These are phyloP conservation scores for Cyathus pygmaeus DNA, from an alignment of 1,284 basidiomycete species.

Conservation along the genomic window DNA sequence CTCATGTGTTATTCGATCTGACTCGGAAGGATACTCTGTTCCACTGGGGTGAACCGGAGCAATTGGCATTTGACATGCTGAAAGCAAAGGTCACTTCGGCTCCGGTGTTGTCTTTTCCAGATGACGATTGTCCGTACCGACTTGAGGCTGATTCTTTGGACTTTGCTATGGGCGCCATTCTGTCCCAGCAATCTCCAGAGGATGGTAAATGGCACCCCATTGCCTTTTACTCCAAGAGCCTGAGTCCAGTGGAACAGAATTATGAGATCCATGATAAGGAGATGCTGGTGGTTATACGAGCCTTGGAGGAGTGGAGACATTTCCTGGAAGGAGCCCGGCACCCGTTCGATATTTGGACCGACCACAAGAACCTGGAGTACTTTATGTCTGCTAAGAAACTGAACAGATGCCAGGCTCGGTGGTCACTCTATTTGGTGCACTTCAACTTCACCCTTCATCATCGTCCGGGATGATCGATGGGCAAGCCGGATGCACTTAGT, in stretches of 20 bases:
- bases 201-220: conserved; percentile 10
- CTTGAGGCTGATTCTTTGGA: conserved; percentile 12
- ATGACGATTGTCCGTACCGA: background rate
- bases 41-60: no score
- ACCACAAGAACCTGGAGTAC: conserved; percentile 44
- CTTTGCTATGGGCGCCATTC: conserved; percentile 6
- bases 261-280: conserved; percentile 22
- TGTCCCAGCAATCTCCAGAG: background rate
- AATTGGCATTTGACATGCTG: background rate
- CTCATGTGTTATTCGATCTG: background rate
- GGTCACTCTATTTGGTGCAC: conserved; percentile 36
- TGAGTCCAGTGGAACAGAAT: conserved; percentile 12
- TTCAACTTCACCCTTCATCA: conserved; percentile 43
- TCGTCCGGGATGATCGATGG: conserved; percentile 22
- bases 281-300: conserved; percentile 39
- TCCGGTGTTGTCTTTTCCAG: background rate
- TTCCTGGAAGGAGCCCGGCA: conserved; percentile 28
- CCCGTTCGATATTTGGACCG: conserved; percentile 32
- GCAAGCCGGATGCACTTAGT: background rate
- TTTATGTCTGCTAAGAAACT: conserved; percentile 37
- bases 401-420: conserved; percentile 44
- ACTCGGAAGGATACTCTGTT: conserved; percentile 1
- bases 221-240: conserved; percentile 4
- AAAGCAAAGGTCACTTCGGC: background rate
- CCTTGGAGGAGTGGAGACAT: conserved; percentile 33